phyloP scores from a whole-genome alignment of 2,329 filamentous ascomycete genomes.

The Pezicula rhizophila region DNA sequence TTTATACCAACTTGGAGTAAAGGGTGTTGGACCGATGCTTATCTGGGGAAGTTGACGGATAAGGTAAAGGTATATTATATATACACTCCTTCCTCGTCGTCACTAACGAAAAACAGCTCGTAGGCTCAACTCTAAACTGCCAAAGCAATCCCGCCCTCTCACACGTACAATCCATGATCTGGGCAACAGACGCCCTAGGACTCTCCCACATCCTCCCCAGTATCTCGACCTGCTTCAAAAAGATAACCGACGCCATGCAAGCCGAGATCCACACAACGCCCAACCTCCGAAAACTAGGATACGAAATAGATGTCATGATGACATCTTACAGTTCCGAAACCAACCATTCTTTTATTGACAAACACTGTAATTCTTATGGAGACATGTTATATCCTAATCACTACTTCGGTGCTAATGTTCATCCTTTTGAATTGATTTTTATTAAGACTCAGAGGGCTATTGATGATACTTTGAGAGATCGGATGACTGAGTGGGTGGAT shows the following conservation, averaged over 20 bases:
- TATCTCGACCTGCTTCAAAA: background rate
- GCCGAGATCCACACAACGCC: conserved; percentile 1
- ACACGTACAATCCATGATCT: conserved; percentile 21
- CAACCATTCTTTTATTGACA: background rate
- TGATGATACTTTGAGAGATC: no score
- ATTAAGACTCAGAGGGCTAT: no score
- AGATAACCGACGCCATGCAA: background rate
- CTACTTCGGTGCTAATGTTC: no score
- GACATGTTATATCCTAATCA: no score
- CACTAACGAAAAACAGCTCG: conserved; percentile 6
- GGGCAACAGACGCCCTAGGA: conserved; percentile 12
- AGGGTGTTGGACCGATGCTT: conserved; percentile 19
- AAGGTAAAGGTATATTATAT: conserved; percentile 15
- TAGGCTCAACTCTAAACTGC: conserved; percentile 15
- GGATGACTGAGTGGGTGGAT: conserved; percentile 3
- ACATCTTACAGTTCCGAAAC: conserved; percentile 2
- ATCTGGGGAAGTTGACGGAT: conserved; percentile 11
- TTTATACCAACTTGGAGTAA: conserved; percentile 15
- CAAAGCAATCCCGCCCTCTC: conserved; percentile 1
- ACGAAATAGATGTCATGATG: conserved; percentile 5
- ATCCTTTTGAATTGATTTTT: no score
- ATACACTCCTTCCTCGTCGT: background rate
- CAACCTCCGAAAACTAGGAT: conserved; percentile 1
- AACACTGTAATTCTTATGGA: background rate
- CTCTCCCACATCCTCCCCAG: conserved; percentile 8